phyloP scores from a whole-genome alignment of 495 filamentous ascomycete genomes.

The Annulohypoxylon bovei region DNA sequence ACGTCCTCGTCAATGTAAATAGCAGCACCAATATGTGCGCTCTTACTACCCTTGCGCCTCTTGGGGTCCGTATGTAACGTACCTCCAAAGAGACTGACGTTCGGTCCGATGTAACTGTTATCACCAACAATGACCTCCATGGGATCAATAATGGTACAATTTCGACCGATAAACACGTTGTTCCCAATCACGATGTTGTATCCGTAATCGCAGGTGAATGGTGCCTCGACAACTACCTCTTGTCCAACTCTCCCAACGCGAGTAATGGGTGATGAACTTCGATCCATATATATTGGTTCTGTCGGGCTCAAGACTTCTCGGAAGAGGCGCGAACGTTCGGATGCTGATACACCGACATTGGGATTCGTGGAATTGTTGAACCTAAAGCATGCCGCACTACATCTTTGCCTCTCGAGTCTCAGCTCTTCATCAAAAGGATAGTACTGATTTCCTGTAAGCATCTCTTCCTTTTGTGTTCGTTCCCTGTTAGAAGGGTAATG shows the following conservation, averaged over 20 bases:
- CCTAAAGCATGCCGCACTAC: conserved; percentile 82
- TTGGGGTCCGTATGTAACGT: conserved; percentile 80
- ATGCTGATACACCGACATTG: conserved; percentile 74
- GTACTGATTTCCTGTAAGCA: conserved; percentile 86
- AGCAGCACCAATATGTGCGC: conserved; percentile 73
- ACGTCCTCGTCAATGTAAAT: conserved; percentile 90
- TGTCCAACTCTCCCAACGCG: conserved; percentile 74
- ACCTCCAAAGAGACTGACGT: conserved; percentile 85
- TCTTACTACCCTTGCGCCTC: conserved; percentile 76
- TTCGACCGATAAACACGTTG: conserved; percentile 84
- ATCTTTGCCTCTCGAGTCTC: conserved; percentile 85
- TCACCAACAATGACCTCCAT: conserved; percentile 77
- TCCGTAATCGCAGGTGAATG: conserved; percentile 94
- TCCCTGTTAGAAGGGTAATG: conserved; percentile 54
- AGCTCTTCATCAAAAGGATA: conserved; percentile 80
- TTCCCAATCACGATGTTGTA: conserved; percentile 93
- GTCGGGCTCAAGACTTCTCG: conserved; percentile 71
- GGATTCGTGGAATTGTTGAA: conserved; percentile 93
- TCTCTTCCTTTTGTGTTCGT: conserved; percentile 89
- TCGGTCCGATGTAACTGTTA: conserved; percentile 82
- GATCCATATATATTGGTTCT: conserved; percentile 59
- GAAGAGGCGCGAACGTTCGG: conserved; percentile 83
- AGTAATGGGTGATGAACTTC: conserved; percentile 58
- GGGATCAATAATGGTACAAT: conserved; percentile 88
- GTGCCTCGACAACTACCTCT: conserved; percentile 83